Conservation (phyloP, 805 yeast genomes). For the Saccharomycopsis sp. region DNA sequence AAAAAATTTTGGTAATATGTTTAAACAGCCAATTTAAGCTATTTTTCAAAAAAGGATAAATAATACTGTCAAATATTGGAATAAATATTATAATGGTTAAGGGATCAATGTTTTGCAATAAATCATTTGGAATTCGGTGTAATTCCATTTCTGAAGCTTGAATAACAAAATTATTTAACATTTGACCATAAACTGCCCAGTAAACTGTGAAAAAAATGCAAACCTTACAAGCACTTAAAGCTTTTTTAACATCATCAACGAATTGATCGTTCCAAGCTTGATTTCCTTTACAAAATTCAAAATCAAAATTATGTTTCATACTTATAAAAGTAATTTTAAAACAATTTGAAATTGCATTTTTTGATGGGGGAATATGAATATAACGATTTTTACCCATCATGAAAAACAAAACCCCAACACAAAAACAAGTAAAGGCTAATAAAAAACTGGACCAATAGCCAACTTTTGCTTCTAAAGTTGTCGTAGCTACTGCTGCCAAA, state of each 20-base stretch:
- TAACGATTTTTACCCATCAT: constrained; percentile 43
- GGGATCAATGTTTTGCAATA: constrained; percentile 67
- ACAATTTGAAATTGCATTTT: constrained; percentile 46
- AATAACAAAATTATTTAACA: constrained; percentile 57
- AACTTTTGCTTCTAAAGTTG: constrained; percentile 52
- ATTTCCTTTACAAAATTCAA: constrained; percentile 49
- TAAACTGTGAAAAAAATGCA: constrained; percentile 61
- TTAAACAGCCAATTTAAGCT: constrained; percentile 31
- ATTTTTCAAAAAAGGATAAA: constrained; percentile 44
- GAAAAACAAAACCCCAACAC: constrained; percentile 44
- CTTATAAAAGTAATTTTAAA: constrained; percentile 37
- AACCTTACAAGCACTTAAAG: constrained; percentile 63
- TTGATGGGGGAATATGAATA: constrained; percentile 50
- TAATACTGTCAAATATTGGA: constrained; percentile 53
- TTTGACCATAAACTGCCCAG: constrained; percentile 68
- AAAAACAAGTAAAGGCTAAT: constrained; percentile 61
- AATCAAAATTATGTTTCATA: constrained; percentile 35
- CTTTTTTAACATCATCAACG: constrained; percentile 61
- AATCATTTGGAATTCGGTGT: constrained; percentile 74
- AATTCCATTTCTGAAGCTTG: constrained; percentile 67
- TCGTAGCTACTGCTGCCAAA: constrained; percentile 65
- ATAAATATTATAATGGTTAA: constrained; percentile 67
- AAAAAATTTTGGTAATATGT: constrained; percentile 62
- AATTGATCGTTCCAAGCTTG: constrained; percentile 54
- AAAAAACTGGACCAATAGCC: constrained; percentile 72